Base-by-base conservation (phyloP, 371 early-diverging fungal species). In the Apophysomyces variabilis region DNA sequence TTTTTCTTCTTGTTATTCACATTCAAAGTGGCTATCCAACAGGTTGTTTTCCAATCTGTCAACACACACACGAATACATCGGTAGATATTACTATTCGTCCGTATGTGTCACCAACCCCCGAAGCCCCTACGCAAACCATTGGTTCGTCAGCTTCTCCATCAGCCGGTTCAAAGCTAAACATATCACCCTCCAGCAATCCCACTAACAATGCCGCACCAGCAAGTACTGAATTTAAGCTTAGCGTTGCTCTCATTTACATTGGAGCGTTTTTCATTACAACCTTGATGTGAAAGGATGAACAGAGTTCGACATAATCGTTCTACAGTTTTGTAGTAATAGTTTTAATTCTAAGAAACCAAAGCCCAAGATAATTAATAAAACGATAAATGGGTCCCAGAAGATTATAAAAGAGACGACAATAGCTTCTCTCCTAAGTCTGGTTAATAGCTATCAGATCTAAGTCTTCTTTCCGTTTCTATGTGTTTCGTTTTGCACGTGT, bases 11-110 rank as follows among this genome's bases (percentile, higher is more conserved):
- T 26, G 32, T 1, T 26, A 26, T 3, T 26, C 3, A 26, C 32
- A 1, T 26, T 26, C 32, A 3, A 26, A 26, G 32, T 26, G 32
- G 32, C 3, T 26, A 26, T 26, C 3, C 32, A 26, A 26, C 32
- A 68, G 68, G 66, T 70, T n/a, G 66, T 72, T 12, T 72, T 72
- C 50, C 61, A 72, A 38, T 66, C 68, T 35, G 68, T 66, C 14
- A 56, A 57, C 12, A 47, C 61, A 11, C 38, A 67, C 12, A 47
- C 46, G n/a, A 73, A 73, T 46, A 73, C 70, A 8, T 61, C 74
- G 14, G 60, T 73, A 13, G 65, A 65, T 35, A 67, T 73, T 39
- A 65, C 45, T 16, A 67, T 73, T 35, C 66, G 66, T 50, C 64
- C 73, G 4, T 64, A 54, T 47, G 59, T 62, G 38, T 59, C 65